Evolutionary conservation across 768 basidiomycete genomes (phyloP).

Genomic region (Pisolithus orientalis): DNA sequence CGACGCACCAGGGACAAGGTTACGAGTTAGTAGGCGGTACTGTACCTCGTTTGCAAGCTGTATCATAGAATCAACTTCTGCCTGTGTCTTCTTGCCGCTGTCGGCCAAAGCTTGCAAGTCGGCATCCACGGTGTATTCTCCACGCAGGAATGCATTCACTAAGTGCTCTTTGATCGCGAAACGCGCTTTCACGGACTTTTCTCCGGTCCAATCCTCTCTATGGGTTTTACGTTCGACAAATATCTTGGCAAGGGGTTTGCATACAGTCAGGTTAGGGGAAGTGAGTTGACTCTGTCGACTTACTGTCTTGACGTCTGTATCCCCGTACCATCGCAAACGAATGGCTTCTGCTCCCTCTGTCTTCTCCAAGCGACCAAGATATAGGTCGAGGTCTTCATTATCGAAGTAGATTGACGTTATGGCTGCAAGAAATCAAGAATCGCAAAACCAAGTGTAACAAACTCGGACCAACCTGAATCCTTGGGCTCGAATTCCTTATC

Average conservation of each 20-base stretch:
- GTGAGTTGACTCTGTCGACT: slow-evolving; percentile 17
- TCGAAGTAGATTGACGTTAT: slow-evolving; percentile 98
- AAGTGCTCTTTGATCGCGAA: slow-evolving; percentile 93
- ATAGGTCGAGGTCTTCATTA: slow-evolving; percentile 91
- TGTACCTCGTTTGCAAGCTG: slow-evolving; percentile 97
- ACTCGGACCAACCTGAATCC: slow-evolving; percentile 55
- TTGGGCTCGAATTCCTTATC: slow-evolving; percentile 87
- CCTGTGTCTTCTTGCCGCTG: slow-evolving; percentile 89
- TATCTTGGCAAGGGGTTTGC: slow-evolving; percentile 39
- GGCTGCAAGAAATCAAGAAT: slow-evolving; percentile 37
- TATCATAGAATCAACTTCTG: slow-evolving; percentile 90
- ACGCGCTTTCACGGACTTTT: slow-evolving; percentile 96
- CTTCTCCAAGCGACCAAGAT: slow-evolving; percentile 95
- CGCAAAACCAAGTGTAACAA: not conserved
- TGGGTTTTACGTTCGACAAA: slow-evolving; percentile 90
- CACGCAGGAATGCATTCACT: slow-evolving; percentile 84
- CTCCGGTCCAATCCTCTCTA: slow-evolving; percentile 98
- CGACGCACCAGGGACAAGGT: slow-evolving; percentile 70
- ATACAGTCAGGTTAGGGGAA: not conserved
- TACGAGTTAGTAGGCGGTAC: slow-evolving; percentile 78
- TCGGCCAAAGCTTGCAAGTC: slow-evolving; percentile 83
- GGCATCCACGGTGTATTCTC: slow-evolving; percentile 88
- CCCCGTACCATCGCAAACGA: slow-evolving; percentile 96
- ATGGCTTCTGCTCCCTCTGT: slow-evolving; percentile 98
- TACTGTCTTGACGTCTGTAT: slow-evolving; percentile 73